Evolutionary conservation across 1,139 yeast genomes (phyloP).

Genomic region (Pichia sp.): DNA sequence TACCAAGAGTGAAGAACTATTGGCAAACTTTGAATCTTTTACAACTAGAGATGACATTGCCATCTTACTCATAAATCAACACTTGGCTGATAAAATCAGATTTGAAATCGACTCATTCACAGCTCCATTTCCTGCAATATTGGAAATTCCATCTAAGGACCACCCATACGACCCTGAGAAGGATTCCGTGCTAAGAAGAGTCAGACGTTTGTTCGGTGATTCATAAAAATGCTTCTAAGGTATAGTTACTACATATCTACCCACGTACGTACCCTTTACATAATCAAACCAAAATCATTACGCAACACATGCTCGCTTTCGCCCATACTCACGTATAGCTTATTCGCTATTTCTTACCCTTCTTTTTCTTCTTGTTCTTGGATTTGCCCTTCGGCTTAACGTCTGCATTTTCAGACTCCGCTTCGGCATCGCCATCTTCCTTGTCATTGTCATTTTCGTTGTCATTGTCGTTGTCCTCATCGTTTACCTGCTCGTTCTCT

Average conservation of each 20-base stretch:
- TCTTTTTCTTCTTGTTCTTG: conserved; percentile 22
- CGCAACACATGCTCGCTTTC: no score
- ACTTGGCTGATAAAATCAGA: conserved; percentile 87
- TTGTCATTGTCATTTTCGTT: no score
- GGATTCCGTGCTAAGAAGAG: conserved; percentile 91
- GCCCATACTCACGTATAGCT: no score
- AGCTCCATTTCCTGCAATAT: conserved; percentile 90
- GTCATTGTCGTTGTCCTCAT: not conserved
- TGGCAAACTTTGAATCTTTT: conserved; percentile 66
- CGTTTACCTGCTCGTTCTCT: not conserved
- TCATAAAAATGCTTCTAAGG: no score
- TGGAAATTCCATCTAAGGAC: conserved; percentile 97
- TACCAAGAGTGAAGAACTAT: conserved; percentile 71
- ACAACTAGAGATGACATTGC: conserved; percentile 90
- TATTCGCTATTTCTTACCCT: conserved; percentile 13
- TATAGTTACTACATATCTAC: no score
- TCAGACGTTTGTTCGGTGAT: conserved; percentile 90
- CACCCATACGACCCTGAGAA: conserved; percentile 98
- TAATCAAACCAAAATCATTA: no score
- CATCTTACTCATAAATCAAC: conserved; percentile 86
- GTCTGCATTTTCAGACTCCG: not conserved
- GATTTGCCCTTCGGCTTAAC: not conserved
- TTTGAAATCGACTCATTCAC: conserved; percentile 75
- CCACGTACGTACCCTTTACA: no score
- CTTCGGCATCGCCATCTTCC: no score